Base-by-base conservation (phyloP, 2,329 filamentous ascomycete species). In the Phyllachora maydis region DNA sequence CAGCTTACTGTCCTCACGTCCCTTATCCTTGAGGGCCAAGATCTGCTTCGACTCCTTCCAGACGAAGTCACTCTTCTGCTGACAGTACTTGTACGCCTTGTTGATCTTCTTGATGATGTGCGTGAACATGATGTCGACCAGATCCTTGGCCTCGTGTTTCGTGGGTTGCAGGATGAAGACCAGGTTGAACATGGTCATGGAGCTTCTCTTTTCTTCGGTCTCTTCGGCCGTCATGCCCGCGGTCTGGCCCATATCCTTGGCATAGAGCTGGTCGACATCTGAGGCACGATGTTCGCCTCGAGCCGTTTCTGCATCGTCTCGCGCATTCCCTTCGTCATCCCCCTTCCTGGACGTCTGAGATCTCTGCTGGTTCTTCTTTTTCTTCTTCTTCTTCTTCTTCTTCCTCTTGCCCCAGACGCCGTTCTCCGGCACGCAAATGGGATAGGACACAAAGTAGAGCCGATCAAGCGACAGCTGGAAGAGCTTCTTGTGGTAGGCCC, bases 111-210 rank as follows among this genome's bases (percentile, higher is more conserved):
- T 88, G 32, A 83, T 74, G 18, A 95, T 73, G 42, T 92, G 77
- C 25, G 77, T 62, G 43, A 92, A 92, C 41, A 93, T 47, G 4
- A 53, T 71, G 32, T 90, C 77, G 20, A 74, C 65, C 21, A 90
- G 39, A 54, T 63, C 58, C 27, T 77, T 75, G 33, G 75, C 70
- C 40, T 92, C 77, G 27, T 83, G 57, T 24, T 72, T 67, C 23
- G 72, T 73, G 3, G 82, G 77, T 34, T 79, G 75, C 32, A 93
- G 54, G 23, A 92, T 77, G 44, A 95, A 95, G 13, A 95, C 82
- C 8, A 93, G 65, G 44, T 93, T 91, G 50, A 98, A 98, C 85
- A 95, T 95, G 31, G 73, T 82, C 77, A 95, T 83, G 22, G 66
- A 65, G 33, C 61, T 66, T 34, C 56, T 56, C 41, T 77, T 71